Base-by-base conservation (phyloP, 2,329 filamentous ascomycete species). In the Venturia aucupariae region DNA sequence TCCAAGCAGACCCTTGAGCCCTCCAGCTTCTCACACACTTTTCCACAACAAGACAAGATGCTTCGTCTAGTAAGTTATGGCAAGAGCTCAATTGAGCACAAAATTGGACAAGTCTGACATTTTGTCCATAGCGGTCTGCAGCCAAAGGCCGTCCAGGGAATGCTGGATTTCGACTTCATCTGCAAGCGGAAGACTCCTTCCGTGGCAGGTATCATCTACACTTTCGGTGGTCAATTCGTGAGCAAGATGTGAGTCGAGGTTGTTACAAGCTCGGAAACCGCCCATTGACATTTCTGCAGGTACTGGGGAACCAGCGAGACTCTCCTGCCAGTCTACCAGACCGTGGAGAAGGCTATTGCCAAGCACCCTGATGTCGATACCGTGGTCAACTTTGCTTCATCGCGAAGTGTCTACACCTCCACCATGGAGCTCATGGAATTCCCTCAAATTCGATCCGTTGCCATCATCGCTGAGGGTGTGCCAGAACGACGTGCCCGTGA, bases 281-380 rank as follows among this genome's bases (percentile, higher is more conserved):
- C 17, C 17, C 4, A 55, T 61, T 65, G 64, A 63, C 54, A 65
- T 64, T 68, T 38, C 17, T 46, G 61, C 68, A 82, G 80, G 82
- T 99, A 99, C 90, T 99, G 94, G 94, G 94, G 94, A 75, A 99
- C 94, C 75, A 97, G 92, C 82, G 94, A 99, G 85, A 99, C 94
- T 68, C 88, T 99, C 70, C 86, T 99, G 72, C 94, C 94, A 68
- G 94, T 99, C 77, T 99, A 99, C 86, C 93, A 99, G 82, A 86
- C 90, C 75, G 89, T 92, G 61, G 82, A 86, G 71, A 96, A 97
- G 84, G 94, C 94, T 72, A 87, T 97, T 76, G 86, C 86, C 79
- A 99, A 99, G 88, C 94, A 99, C 85, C 86, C 84, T 68, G 94
- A 99, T 71, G 94, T 97, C 69, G 94, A 99, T 77, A 92, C 92